phyloP scores from a whole-genome alignment of 768 basidiomycete species.

The Agaricus sinodeliciosus region DNA sequence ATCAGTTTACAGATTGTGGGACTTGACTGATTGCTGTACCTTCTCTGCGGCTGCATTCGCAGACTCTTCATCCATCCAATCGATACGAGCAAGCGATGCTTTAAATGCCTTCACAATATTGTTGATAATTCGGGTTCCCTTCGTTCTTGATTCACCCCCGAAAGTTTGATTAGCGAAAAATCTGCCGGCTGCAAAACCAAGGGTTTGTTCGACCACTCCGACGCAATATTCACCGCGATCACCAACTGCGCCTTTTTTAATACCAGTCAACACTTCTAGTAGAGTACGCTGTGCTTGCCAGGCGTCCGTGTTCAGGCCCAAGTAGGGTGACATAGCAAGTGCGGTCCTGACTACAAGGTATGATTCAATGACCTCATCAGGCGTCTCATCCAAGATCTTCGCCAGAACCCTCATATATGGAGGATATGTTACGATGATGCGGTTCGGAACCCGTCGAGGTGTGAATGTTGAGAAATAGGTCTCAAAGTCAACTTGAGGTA shows the following conservation, averaged over 20 bases:
- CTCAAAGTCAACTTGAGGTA: constrained; percentile 76
- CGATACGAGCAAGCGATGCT: constrained; percentile 58
- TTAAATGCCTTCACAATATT: constrained; percentile 78
- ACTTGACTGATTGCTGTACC: constrained; percentile 28
- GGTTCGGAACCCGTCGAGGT: constrained; percentile 66
- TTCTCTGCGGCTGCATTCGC: constrained; percentile 81
- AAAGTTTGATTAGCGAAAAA: constrained; percentile 87
- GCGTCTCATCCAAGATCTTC: constrained; percentile 59
- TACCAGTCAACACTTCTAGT: constrained; percentile 67
- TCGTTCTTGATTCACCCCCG: constrained; percentile 67
- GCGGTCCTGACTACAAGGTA: constrained; percentile 83
- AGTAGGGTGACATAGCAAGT: constrained; percentile 55
- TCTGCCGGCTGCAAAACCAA: constrained; percentile 88
- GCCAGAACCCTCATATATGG: constrained; percentile 65
- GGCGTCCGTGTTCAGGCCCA: constrained; percentile 71
- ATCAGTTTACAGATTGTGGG: constrained; percentile 9
- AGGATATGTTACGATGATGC: constrained; percentile 80
- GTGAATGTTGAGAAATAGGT: constrained; percentile 86
- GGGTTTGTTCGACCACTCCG: constrained; percentile 54
- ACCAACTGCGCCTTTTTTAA: constrained; percentile 80
- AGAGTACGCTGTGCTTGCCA: constrained; percentile 72
- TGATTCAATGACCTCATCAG: constrained; percentile 69
- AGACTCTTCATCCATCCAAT: constrained; percentile 90
- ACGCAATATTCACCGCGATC: constrained; percentile 85
- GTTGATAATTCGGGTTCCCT: constrained; percentile 78